Base-by-base conservation (phyloP, 371 early-diverging fungal genomes). In the Mucor lusitanicus region DNA sequence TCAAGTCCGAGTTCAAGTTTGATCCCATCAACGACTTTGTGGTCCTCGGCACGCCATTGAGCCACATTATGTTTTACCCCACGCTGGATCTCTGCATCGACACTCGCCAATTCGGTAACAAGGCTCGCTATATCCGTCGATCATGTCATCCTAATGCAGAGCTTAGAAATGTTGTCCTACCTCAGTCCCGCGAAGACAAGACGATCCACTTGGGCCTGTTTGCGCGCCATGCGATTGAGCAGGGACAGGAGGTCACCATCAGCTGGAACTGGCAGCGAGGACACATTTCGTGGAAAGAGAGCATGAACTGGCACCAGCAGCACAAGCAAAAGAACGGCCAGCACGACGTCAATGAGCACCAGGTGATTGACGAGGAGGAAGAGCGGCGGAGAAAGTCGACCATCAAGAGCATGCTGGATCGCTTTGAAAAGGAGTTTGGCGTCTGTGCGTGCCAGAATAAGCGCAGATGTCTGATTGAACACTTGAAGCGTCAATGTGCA, bases 81-180 rank as follows among this genome's bases (percentile, higher is more conserved):
- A 82, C 85, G 1, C 67, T 90, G 33, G 85, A 91, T 44, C 74
- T 91, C 15, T 86, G 82, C 30, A 87, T 95, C 1, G 95, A 95
- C 70, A 89, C 92, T 59, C 83, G 94, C 21, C 78, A 85, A 19
- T 81, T 79, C 56, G 91, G 91, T 12, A 85, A 85, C 17, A 88
- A 91, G 48, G 88, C 89, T 8, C 80, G 92, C 37, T 92, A 85
- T 70, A 81, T 90, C 28, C 82, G 94, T 25, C 79, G 88, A 40
- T 88, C 87, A 21, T 95, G 95, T 73, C 70, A 75, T 23, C 86
- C 90, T 21, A 95, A 94, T 69, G 87, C 88, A 9, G 88, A 81
- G 56, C 67, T 93, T 61, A 73, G 85, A 48, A 91, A 88, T 61
- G 83, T 93, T 23, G 74, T 85, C 6, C 73, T 91, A 0, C 75